Percentiles rank a stretch among this genome's conserved stretches.
These are phyloP conservation scores for Fusarium mundagurra DNA, from an alignment of 2,329 filamentous ascomycete genomes.

Conservation along the genomic window DNA sequence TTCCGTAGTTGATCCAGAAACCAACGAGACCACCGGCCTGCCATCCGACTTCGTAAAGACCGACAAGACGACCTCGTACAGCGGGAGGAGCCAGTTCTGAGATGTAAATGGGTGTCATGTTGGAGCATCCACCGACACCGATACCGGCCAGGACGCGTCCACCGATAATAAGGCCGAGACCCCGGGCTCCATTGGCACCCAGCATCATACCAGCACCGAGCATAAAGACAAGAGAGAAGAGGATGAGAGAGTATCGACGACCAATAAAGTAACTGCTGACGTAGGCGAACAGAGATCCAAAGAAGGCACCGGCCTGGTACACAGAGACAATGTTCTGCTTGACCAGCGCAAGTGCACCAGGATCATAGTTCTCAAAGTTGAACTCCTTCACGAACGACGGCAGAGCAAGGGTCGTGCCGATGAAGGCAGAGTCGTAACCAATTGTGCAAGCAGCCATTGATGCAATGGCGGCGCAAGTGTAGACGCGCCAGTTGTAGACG, in stretches of 20 bases:
- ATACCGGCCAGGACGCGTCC: conserved; percentile 72
- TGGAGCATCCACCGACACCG: conserved; percentile 70
- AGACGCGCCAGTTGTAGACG: conserved; percentile 71
- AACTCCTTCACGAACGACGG: conserved; percentile 77
- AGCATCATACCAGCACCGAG: conserved; percentile 79
- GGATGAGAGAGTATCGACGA: conserved; percentile 69
- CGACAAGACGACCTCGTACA: conserved; percentile 71
- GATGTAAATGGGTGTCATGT: conserved; percentile 72
- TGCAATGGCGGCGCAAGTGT: conserved; percentile 62
- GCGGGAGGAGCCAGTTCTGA: conserved; percentile 69
- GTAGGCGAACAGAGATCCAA: conserved; percentile 78
- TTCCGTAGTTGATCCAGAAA: conserved; percentile 74
- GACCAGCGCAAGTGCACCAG: conserved; percentile 63
- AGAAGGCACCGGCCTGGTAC: conserved; percentile 86
- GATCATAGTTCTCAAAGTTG: conserved; percentile 62
- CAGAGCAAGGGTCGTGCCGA: conserved; percentile 78
- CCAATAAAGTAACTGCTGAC: conserved; percentile 73
- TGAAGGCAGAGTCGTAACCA: conserved; percentile 78
- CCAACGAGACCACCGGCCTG: conserved; percentile 72
- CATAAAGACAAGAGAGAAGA: conserved; percentile 71
- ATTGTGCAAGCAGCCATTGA: conserved; percentile 68
- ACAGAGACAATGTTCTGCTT: conserved; percentile 82
- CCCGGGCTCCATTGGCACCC: conserved; percentile 68
- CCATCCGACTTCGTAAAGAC: conserved; percentile 73
- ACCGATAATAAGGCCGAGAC: conserved; percentile 71